phyloP scores from a whole-genome alignment of 306 rosid genomes.

The Crotalaria pallida region DNA sequence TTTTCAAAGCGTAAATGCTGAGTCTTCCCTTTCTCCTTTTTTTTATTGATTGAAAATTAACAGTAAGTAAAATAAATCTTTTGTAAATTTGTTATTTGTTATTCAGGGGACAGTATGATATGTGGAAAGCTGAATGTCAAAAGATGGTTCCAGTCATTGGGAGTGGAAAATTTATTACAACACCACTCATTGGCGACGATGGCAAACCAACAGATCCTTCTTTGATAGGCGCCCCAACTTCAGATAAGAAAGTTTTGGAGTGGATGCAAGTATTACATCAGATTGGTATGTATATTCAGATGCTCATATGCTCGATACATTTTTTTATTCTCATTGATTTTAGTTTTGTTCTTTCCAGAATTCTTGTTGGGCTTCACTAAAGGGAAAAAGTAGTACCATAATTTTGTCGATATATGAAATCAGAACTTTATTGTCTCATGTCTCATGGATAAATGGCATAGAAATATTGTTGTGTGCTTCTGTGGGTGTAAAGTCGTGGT shows the following conservation, averaged over 20 bases:
- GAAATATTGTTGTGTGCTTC: background rate
- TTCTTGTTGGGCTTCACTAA: slow-evolving; percentile 1
- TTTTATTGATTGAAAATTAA: background rate
- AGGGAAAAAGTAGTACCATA: slow-evolving; percentile 1
- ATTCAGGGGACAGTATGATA: slow-evolving; percentile 67
- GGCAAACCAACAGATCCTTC: slow-evolving; percentile 47
- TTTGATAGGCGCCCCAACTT: slow-evolving; percentile 24
- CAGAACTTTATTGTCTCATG: background rate
- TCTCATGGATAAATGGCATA: background rate
- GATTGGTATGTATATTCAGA: slow-evolving; percentile 57
- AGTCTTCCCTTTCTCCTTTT: background rate
- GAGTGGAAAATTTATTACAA: slow-evolving; percentile 57
- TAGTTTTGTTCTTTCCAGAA: background rate
- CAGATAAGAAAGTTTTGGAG: slow-evolving; percentile 64
- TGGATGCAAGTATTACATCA: slow-evolving; percentile 80
- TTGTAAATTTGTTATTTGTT: slow-evolving; percentile 20
- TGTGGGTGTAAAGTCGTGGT: background rate
- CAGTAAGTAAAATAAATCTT: background rate
- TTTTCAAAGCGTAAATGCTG: slow-evolving; percentile 12
- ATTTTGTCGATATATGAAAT: background rate
- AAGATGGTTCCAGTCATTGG: slow-evolving; percentile 72
- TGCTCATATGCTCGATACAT: background rate
- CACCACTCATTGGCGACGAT: slow-evolving; percentile 52
- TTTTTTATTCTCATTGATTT: slow-evolving; percentile 10
- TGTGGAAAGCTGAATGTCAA: slow-evolving; percentile 85